Evolutionary conservation across 176 grass and related monocot genomes (phyloP).

Genomic region (Pharus latifolius): DNA sequence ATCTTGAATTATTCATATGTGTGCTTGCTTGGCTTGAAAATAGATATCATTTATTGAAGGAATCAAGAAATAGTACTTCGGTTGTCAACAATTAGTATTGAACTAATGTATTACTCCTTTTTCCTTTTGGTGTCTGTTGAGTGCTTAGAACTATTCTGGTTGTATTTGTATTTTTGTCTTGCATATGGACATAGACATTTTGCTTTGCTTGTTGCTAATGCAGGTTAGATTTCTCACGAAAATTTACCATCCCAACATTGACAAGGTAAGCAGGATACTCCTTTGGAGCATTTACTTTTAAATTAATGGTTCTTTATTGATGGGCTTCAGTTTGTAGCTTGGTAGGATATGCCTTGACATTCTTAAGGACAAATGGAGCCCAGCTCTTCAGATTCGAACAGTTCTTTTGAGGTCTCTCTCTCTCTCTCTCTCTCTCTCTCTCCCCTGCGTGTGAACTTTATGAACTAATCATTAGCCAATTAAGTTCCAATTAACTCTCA

Average conservation of each 20-base stretch:
- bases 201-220: constrained; percentile 7
- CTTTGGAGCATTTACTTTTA: not conserved
- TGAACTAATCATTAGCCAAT: not conserved
- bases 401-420: constrained; percentile 65
- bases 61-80: not conserved
- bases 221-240: constrained; percentile 98
- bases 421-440: not conserved
- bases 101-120: not conserved
- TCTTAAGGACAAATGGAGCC: constrained; percentile 95
- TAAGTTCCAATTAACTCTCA: no score
- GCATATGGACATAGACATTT: not conserved
- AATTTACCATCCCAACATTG: constrained; percentile 99
- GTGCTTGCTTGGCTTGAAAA: not conserved
- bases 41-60: not conserved
- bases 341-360: constrained; percentile 97
- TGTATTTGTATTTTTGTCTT: not conserved
- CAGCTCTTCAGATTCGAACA: constrained; percentile 80
- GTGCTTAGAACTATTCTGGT: not conserved
- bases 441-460: not conserved
- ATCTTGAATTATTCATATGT: not conserved
- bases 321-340: constrained; percentile 49
- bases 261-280: constrained; percentile 57
- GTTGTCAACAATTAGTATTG: not conserved
- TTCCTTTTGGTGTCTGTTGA: not conserved
- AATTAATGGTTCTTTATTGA: not conserved